Conservation (phyloP, 2,329 filamentous ascomycete species). For the Fusarium sp. region DNA sequence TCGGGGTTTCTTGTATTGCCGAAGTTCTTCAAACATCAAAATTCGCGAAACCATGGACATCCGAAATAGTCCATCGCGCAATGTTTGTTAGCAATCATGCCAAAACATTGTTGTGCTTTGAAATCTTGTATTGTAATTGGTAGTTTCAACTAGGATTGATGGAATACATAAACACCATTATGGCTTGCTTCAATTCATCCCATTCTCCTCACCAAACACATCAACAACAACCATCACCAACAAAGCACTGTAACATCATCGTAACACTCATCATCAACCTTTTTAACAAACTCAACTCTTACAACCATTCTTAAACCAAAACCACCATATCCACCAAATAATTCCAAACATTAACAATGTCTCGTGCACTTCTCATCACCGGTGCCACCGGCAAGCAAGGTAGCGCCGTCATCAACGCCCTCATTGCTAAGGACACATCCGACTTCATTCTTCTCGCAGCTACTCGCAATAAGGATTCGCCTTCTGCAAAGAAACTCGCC, state of each 20-base stretch:
- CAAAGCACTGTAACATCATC: no score
- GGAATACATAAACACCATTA: background rate
- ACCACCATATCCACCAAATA: accelerated
- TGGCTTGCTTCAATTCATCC: background rate
- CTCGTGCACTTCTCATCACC: conserved; percentile 31
- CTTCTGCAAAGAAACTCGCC: conserved; percentile 10
- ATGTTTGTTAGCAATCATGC: background rate
- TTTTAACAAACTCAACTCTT: accelerated
- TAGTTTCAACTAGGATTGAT: accelerated
- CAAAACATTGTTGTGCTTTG: background rate
- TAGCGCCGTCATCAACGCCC: conserved; percentile 23
- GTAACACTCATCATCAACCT: background rate
- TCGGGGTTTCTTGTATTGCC: conserved; percentile 4
- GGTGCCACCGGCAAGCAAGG: conserved; percentile 36
- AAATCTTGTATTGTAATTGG: accelerated
- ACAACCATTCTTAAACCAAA: no score
- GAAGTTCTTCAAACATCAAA: background rate
- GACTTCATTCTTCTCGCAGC: conserved; percentile 28
- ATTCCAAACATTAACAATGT: background rate
- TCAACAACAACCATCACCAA: background rate
- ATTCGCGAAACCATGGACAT: background rate
- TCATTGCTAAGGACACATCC: conserved; percentile 9
- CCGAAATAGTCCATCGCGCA: conserved; percentile 1
- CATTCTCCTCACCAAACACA: background rate
- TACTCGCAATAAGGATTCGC: conserved; percentile 20